Evolutionary conservation across 1,284 basidiomycete genomes (phyloP).

Genomic region (Clitocybe nebularis): DNA sequence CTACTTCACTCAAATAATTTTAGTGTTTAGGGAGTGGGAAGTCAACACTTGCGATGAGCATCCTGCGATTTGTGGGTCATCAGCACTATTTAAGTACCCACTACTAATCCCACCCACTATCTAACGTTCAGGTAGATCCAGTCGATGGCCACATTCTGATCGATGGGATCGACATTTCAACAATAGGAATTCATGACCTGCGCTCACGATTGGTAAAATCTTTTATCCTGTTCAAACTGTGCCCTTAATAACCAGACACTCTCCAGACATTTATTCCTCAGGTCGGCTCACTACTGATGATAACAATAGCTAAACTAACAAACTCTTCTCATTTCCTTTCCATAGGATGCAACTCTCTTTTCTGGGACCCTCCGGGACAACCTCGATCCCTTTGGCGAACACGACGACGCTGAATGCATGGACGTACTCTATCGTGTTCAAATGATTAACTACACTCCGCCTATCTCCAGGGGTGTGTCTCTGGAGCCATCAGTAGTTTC

Average conservation of each 20-base stretch:
- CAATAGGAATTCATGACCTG: constrained; percentile 83
- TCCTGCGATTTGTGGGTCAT: constrained; percentile 74
- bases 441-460: constrained; percentile 47
- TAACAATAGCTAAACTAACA: constrained; percentile 7
- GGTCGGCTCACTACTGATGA: constrained; percentile 27
- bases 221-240: not conserved
- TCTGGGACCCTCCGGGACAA: constrained; percentile 85
- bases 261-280: constrained; percentile 78
- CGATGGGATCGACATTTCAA: constrained; percentile 87
- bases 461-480: constrained; percentile 30
- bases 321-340: too few species aligned
- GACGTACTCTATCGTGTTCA: constrained; percentile 68
- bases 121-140: constrained; percentile 62
- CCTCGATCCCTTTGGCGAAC: constrained; percentile 85
- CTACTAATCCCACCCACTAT: not conserved
- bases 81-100: too few species aligned
- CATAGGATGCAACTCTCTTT: constrained; percentile 76
- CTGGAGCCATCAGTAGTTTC: constrained; percentile 28
- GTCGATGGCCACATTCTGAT: constrained; percentile 74
- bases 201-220: constrained; percentile 63
- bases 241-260: constrained; percentile 5
- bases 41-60: constrained; percentile 79
- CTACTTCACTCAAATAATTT: not conserved
- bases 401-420: constrained; percentile 76
- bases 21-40: constrained; percentile 50